Percentiles rank a stretch among this genome's conserved stretches.
phyloP scores from a whole-genome alignment of 225 moss, liverwort and hornwort species.

The Polytrichum commune region DNA sequence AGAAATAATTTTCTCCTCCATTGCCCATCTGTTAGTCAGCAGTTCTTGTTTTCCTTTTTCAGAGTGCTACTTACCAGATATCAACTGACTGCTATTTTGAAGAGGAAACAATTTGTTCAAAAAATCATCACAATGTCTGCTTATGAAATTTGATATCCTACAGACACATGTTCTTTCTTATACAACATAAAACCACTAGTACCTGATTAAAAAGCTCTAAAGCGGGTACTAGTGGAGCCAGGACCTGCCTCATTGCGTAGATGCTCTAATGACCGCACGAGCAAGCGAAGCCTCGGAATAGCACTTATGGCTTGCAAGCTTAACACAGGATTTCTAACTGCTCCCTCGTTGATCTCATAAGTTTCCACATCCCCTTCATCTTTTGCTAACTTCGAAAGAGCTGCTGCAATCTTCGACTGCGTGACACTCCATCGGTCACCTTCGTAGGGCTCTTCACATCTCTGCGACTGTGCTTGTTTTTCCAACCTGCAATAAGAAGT shows the following conservation, averaged over 20 bases:
- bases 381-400: conserved; percentile 42
- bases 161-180: too few species aligned
- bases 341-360: conserved; percentile 38
- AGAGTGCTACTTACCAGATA: too few species aligned
- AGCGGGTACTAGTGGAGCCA: conserved; percentile 53
- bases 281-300: conserved; percentile 68
- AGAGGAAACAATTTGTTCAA: too few species aligned
- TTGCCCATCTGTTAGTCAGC: too few species aligned
- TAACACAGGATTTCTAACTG: conserved; percentile 56
- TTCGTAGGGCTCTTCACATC: conserved; percentile 23
- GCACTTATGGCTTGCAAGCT: conserved; percentile 80
- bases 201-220: background rate
- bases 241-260: conserved; percentile 99
- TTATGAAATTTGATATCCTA: too few species aligned
- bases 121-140: too few species aligned
- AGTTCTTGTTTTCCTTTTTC: too few species aligned
- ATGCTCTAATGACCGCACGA: conserved; percentile 64
- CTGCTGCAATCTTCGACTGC: conserved; percentile 58
- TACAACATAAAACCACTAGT: too few species aligned
- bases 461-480: conserved; percentile 7
- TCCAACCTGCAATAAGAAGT: too few species aligned
- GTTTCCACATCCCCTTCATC: conserved; percentile 24
- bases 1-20: too few species aligned
- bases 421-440: conserved; percentile 53
- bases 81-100: too few species aligned